phyloP scores from a whole-genome alignment of 257 asterid species.

The Galeopsis tetrahit region DNA sequence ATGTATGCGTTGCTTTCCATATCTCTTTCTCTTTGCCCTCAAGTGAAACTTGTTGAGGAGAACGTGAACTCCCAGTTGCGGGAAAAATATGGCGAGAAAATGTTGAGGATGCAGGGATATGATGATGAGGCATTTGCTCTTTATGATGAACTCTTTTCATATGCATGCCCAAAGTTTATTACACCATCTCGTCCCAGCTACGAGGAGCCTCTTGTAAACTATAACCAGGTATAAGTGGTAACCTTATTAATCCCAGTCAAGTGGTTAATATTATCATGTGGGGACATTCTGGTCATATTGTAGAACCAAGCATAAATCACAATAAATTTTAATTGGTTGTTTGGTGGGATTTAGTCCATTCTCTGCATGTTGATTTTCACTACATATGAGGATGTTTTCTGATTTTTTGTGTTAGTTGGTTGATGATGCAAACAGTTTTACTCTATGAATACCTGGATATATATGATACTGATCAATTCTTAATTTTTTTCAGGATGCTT shows the following conservation, averaged over 20 bases:
- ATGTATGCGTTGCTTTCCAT: constrained; percentile 92
- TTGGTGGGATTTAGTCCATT: neutral
- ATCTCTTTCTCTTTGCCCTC: constrained; percentile 85
- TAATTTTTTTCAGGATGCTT: constrained; percentile 63
- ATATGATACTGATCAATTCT: constrained; percentile 7
- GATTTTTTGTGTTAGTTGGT: neutral
- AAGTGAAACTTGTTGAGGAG: constrained; percentile 82
- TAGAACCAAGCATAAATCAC: neutral
- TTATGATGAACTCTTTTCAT: constrained; percentile 90
- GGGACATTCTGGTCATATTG: neutral
- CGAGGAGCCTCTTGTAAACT: constrained; percentile 91
- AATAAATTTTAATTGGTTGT: neutral
- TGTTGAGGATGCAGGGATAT: constrained; percentile 77
- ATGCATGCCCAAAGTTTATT: constrained; percentile 94
- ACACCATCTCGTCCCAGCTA: constrained; percentile 89
- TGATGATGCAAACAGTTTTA: neutral
- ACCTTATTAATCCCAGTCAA: neutral
- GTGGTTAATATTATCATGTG: constrained; percentile 2
- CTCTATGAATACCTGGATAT: neutral
- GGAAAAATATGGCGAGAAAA: constrained; percentile 88
- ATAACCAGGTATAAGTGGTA: constrained; percentile 70
- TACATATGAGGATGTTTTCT: neutral
- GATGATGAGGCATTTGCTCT: constrained; percentile 82
- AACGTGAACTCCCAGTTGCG: constrained; percentile 75
- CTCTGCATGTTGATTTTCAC: neutral